Evolutionary conservation across 345 rosid genomes (phyloP), one percentile per base, ranked within the genome.

Genomic region (Gossypioides kirkii): DNA sequence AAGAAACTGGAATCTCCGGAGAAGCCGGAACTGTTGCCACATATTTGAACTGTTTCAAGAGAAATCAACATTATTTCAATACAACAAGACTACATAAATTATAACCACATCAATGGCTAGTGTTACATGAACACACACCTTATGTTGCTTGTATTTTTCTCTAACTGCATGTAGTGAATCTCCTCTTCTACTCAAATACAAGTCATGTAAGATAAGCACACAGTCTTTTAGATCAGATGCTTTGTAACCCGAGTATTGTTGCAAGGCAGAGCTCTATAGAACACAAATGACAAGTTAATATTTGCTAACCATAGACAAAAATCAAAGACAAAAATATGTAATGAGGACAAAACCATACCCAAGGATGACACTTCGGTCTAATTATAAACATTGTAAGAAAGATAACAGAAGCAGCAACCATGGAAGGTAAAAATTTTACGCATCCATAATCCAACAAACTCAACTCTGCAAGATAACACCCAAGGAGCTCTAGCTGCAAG

Each of bases 381-480:
- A 77, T 42, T 42, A 90, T 86, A 72, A 82, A 93, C 68, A 94
- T 79, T 38, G 90, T 74, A 2, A 94, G 89, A 81, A 87, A 91
- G 11, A 88, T 81, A 8, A 86, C 87, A 17, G 96, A 87, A 25
- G 91, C 89, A 81, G 97, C 97, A 55, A 90, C 86, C 73, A 83
- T 6, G 49, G 98, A 94, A 0, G 98, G 97, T 61, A 94, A 75
- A 75, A 87, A 88, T 74, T 86, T 86, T 71, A 94, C 65, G 77
- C 86, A 85, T 49, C 61, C 72, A 47, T 91, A 88, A 26, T 94
- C 98, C 82, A 91, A 73, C 75, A 94, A 76, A 79, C 93, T 86
- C 65, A 94, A 76, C 78, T 90, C 98, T 0, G 94, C 88, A 70
- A 94, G 89, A 76, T 91, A 90, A 82, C 60, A 82, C n/a, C 94